Conservation (phyloP, 73 alveolate genomes). For the Effrenium voratum region DNA sequence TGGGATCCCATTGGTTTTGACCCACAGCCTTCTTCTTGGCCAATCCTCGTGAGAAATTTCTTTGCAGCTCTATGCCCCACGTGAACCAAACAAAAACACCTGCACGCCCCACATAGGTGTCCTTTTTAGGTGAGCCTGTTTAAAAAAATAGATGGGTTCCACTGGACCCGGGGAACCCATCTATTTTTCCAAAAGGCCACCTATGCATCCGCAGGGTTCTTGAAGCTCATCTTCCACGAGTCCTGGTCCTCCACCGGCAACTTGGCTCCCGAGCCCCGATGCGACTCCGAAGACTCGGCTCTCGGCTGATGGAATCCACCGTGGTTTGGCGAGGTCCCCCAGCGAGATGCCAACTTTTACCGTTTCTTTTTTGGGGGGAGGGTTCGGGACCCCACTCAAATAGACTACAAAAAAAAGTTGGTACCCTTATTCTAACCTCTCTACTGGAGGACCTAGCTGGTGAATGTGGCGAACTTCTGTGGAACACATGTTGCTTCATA, state of each 20-base stretch:
- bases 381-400: neutral
- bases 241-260: conserved; percentile 46
- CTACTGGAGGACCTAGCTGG: no score
- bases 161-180: no score
- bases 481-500: no score
- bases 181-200: no score
- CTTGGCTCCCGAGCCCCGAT: neutral
- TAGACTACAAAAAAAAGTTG: neutral
- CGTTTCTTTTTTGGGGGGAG: neutral
- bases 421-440: neutral
- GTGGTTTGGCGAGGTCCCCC: neutral
- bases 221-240: conserved; percentile 53
- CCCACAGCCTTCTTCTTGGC: no score
- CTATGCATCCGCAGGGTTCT: neutral
- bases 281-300: no score
- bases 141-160: neutral
- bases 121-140: neutral
- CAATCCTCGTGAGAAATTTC: neutral
- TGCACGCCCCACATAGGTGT: neutral
- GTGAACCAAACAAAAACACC: neutral
- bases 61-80: neutral
- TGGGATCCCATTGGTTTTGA: no score
- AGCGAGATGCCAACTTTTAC: neutral
- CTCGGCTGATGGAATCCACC: neutral
- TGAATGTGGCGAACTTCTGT: no score